phyloP scores from a whole-genome alignment of 1,139 yeast genomes.

The Pichia sp. region DNA sequence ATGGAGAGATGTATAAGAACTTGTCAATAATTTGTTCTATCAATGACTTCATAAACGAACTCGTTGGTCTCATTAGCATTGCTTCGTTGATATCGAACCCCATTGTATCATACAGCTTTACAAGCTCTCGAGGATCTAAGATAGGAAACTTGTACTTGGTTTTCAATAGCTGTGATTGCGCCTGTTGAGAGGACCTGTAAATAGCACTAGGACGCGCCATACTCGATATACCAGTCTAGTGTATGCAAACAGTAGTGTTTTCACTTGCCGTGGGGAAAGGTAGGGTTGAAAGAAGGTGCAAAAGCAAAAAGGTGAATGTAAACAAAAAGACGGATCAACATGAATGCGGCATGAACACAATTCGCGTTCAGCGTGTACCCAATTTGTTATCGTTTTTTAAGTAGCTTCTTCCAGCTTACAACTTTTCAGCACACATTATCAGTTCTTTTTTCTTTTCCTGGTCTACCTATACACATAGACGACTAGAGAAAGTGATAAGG shows the following conservation, averaged over 20 bases:
- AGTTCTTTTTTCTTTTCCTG: too few relatives aligned
- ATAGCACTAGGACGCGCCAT: slow-evolving; percentile 30
- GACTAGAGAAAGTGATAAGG: too few relatives aligned
- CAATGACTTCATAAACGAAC: slow-evolving; percentile 51
- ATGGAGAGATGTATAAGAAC: slow-evolving; percentile 56
- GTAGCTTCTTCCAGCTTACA: too few relatives aligned
- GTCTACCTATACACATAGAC: too few relatives aligned
- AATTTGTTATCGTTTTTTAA: too few relatives aligned
- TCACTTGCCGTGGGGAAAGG: too few relatives aligned
- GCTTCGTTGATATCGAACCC: slow-evolving; percentile 54
- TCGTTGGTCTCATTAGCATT: slow-evolving; percentile 56
- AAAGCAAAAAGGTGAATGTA: neutral
- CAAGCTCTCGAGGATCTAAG: slow-evolving; percentile 50
- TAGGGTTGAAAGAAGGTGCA: too few relatives aligned
- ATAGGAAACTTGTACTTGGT: slow-evolving; percentile 47
- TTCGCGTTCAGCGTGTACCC: too few relatives aligned
- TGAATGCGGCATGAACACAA: too few relatives aligned
- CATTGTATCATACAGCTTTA: slow-evolving; percentile 22
- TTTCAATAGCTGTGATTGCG: neutral
- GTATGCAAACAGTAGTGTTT: too few relatives aligned
- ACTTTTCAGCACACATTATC: too few relatives aligned
- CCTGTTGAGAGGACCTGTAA: slow-evolving; percentile 16
- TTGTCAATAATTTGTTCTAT: slow-evolving; percentile 68
- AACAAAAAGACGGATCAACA: neutral
- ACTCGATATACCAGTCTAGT: too few relatives aligned